Base-by-base conservation (phyloP, 2,329 filamentous ascomycete species). In the Talaromyces marneffei region DNA sequence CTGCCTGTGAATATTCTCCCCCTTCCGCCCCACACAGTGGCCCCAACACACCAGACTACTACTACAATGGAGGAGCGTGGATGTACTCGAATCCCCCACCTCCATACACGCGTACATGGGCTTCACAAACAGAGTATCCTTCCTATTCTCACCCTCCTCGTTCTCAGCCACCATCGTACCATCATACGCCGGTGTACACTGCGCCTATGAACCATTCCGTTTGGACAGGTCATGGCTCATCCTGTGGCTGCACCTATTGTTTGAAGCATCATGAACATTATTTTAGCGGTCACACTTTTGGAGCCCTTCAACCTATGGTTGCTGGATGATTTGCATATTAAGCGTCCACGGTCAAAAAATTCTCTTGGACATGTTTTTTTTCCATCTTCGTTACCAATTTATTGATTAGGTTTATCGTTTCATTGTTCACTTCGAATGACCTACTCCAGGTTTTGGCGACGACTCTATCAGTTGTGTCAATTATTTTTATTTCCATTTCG, bases 1-100 rank as follows among this genome's bases (percentile, higher is more conserved):
- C 76, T 62, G 73, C 77, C 53, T 80, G 77, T 50, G 80, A 83
- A 68, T 82, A 82, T 70, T 79, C 79, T 52, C 73, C 79, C n/a
- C 78, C 79, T 55, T 79, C 79, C 59, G 77, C 78, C 59, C 76
- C 77, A 23, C 78, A 81, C 69, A 79, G 75, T 64, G 75, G 78
- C 23, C 78, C 78, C 20, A 78, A 74, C 57, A 80, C 78, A 6
- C 78, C 78, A 4, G 77, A 79, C 64, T 80, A 80, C 64, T 80
- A 80, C 65, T 80, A 78, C 66, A 69, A 73, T n/a, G 71, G 73
- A 56, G 72, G 72, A 44, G 67, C 76, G 3, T 80, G 77, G 78
- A 70, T 71, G 5, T 79, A 78, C 64, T 68, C 71, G 5, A 77
- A 78, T 65, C 70, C 75, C 12, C 72, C 76, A 44, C 74, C 76